phyloP scores from a whole-genome alignment of 2,329 filamentous ascomycete species.

The Trichoderma polysporum region DNA sequence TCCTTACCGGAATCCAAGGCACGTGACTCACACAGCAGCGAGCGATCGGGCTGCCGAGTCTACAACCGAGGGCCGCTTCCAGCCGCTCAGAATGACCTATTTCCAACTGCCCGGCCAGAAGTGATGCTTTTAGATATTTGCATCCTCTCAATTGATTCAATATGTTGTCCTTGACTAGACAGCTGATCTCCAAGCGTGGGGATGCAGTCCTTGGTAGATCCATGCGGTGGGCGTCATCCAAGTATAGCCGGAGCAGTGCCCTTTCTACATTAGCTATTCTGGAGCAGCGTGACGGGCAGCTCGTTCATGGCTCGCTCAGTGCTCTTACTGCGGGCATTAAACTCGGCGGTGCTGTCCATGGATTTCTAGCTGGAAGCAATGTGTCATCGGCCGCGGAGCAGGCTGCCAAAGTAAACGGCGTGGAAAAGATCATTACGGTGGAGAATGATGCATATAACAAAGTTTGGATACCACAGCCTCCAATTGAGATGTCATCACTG shows the following conservation, averaged over 20 bases:
- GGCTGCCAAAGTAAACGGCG: conserved; percentile 82
- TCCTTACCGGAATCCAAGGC: background rate
- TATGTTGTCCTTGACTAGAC: conserved; percentile 9
- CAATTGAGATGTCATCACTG: background rate
- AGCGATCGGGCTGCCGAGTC: conserved; percentile 1
- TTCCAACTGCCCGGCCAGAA: background rate
- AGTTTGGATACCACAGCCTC: conserved; percentile 48
- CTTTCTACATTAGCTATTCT: conserved; percentile 67
- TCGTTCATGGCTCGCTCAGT: conserved; percentile 78
- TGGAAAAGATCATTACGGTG: conserved; percentile 88
- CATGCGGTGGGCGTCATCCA: conserved; percentile 10
- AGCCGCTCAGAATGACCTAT: conserved; percentile 5
- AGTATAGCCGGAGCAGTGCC: conserved; percentile 4
- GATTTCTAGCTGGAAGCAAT: conserved; percentile 70
- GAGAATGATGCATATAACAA: conserved; percentile 92
- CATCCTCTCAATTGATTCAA: conserved; percentile 6
- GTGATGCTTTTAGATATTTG: conserved; percentile 1
- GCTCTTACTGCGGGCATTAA: conserved; percentile 84
- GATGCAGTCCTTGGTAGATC: conserved; percentile 2
- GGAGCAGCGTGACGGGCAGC: conserved; percentile 87
- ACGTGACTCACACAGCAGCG: conserved; percentile 1
- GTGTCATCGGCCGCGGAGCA: conserved; percentile 75
- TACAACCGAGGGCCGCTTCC: conserved; percentile 20
- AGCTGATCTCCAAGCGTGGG: conserved; percentile 13
- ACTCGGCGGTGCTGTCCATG: conserved; percentile 81